These are phyloP conservation scores for Aspergillus calidoustus DNA, from an alignment of 2,329 filamentous ascomycete species.

Conservation along the genomic window DNA sequence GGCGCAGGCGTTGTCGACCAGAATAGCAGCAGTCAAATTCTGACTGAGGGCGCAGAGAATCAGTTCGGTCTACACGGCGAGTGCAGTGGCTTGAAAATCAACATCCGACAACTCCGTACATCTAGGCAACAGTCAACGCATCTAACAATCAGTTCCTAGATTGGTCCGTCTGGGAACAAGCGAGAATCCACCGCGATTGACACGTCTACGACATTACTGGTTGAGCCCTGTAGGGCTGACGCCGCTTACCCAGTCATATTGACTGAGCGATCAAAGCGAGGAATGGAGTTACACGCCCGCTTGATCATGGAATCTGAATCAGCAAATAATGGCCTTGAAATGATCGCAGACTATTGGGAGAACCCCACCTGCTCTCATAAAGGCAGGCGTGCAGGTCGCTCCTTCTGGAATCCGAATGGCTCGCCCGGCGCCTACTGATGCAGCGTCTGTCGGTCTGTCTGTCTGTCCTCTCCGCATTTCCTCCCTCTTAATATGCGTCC, in stretches of 20 bases:
- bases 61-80: background rate
- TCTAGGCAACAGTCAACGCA: background rate
- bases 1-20: background rate
- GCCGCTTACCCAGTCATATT: conserved; percentile 21
- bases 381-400: background rate
- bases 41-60: background rate
- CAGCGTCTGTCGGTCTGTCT: background rate
- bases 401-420: background rate
- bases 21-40: background rate
- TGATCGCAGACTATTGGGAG: background rate
- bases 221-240: conserved; percentile 38
- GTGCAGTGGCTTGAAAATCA: background rate
- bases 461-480: background rate
- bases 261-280: background rate
- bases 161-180: background rate
- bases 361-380: background rate
- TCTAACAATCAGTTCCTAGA: background rate
- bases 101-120: conserved; percentile 1
- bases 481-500: background rate
- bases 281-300: background rate
- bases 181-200: background rate
- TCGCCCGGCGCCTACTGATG: background rate
- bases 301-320: background rate
- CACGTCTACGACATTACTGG: conserved; percentile 1
- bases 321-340: background rate